A percentile compares a stretch with the other conserved stretches of the same genome.
Conservation (phyloP, 2,329 filamentous ascomycete genomes). For the Pseudogymnoascus sp. region DNA sequence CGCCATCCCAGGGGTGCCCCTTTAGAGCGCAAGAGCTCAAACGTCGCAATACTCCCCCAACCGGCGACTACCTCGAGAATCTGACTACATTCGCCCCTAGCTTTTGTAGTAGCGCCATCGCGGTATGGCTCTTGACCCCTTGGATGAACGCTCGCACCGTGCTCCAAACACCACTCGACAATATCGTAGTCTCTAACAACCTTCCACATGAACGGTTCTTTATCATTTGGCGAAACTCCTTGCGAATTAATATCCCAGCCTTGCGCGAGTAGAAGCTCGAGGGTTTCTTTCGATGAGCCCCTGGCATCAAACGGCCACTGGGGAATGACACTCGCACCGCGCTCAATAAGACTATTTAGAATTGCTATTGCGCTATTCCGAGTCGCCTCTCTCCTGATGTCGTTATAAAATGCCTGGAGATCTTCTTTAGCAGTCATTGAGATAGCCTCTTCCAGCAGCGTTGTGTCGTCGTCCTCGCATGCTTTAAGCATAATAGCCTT, state of each 20-base stretch:
- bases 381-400: not conserved
- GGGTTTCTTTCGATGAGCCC: slow-evolving; percentile 6
- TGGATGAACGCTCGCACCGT: slow-evolving; percentile 9
- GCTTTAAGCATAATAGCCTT: not conserved
- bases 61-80: slow-evolving; percentile 3
- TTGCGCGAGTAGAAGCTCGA: slow-evolving; percentile 12
- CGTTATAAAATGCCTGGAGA: not conserved
- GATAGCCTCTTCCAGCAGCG: not conserved
- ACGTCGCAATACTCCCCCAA: slow-evolving; percentile 9
- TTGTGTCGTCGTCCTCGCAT: slow-evolving; percentile 10
- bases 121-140: not conserved
- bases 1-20: slow-evolving; percentile 10
- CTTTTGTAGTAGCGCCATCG: not conserved
- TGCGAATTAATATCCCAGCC: slow-evolving; percentile 13
- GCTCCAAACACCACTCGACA: slow-evolving; percentile 10
- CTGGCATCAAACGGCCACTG: not conserved
- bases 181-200: slow-evolving; percentile 6
- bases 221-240: not conserved
- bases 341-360: slow-evolving; percentile 6
- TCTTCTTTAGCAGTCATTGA: not conserved
- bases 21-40: slow-evolving; percentile 12
- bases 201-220: slow-evolving; percentile 10
- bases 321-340: not conserved
- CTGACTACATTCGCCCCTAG: not conserved
- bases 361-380: slow-evolving; percentile 4